Evolutionary conservation across 345 rosid genomes (phyloP).

Genomic region (Eucalyptus erythrocorys): DNA sequence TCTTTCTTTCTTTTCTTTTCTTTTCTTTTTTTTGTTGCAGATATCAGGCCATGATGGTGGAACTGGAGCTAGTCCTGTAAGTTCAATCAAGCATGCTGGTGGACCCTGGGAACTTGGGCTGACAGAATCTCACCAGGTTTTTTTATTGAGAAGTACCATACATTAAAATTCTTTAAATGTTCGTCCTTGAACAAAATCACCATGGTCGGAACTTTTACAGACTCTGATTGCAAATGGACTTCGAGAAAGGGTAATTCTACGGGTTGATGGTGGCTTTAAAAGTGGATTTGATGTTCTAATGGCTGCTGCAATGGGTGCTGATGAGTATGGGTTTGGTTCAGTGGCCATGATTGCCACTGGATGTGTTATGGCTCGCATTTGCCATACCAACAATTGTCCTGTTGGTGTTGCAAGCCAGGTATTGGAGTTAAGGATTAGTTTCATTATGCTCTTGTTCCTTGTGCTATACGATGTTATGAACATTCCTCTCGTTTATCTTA

Average conservation of each 20-base stretch:
- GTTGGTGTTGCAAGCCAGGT: slow-evolving; percentile 99
- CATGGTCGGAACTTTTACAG: slow-evolving; percentile 12
- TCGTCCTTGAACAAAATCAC: neutral
- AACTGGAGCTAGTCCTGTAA: slow-evolving; percentile 98
- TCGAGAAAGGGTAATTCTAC: slow-evolving; percentile 90
- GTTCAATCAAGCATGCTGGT: slow-evolving; percentile 98
- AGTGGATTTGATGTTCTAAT: slow-evolving; percentile 96
- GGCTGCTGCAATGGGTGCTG: slow-evolving; percentile 97
- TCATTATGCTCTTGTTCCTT: neutral
- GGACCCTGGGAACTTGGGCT: slow-evolving; percentile 99
- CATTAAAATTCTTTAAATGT: neutral
- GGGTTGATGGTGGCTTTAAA: slow-evolving; percentile 95
- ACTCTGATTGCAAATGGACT: slow-evolving; percentile 90
- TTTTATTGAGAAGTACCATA: neutral
- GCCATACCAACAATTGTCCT: slow-evolving; percentile 99
- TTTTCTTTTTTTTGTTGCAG: slow-evolving; percentile 18
- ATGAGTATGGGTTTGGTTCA: slow-evolving; percentile 98
- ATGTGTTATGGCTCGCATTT: slow-evolving; percentile 99
- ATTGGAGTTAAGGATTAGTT: neutral
- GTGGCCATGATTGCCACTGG: slow-evolving; percentile 99
- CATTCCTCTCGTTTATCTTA: slow-evolving; percentile 1
- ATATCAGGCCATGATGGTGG: slow-evolving; percentile 99
- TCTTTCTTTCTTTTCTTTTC: too few relatives aligned
- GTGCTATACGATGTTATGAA: neutral
- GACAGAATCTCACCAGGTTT: slow-evolving; percentile 87